phyloP scores from a whole-genome alignment of 1,284 basidiomycete species.

The Trametes versicolor region DNA sequence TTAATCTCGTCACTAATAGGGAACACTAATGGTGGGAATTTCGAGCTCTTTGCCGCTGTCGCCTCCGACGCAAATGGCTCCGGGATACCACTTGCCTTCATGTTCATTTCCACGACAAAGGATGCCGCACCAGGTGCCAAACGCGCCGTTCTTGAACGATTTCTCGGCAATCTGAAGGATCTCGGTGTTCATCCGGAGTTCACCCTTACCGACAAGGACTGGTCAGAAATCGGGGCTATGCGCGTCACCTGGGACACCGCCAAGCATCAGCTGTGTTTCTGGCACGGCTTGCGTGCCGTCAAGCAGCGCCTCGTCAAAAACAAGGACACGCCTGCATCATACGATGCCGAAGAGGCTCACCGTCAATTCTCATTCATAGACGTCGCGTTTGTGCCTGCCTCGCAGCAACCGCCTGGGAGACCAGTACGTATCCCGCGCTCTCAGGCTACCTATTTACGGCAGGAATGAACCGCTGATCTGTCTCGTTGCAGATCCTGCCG shows the following conservation, averaged over 20 bases:
- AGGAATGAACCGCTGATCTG: too few relatives aligned
- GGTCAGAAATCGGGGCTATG: slow-evolving; percentile 37
- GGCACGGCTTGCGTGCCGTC: slow-evolving; percentile 32
- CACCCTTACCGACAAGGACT: slow-evolving; percentile 34
- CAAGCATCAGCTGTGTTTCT: slow-evolving; percentile 36
- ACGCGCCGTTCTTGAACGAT: slow-evolving; percentile 15
- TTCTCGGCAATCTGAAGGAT: slow-evolving; percentile 21
- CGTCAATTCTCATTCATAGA: slow-evolving; percentile 28
- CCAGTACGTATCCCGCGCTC: too few relatives aligned
- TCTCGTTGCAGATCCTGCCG: slow-evolving; percentile 1
- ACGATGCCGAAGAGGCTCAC: slow-evolving; percentile 15
- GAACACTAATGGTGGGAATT: slow-evolving; percentile 31
- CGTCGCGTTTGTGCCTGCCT: slow-evolving; percentile 25
- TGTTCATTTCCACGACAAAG: slow-evolving; percentile 21
- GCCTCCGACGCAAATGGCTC: slow-evolving; percentile 28
- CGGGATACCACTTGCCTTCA: slow-evolving; percentile 29
- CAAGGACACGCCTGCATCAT: slow-evolving; percentile 20
- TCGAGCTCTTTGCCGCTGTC: slow-evolving; percentile 31
- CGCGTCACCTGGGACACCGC: slow-evolving; percentile 19
- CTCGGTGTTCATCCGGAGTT: slow-evolving; percentile 27
- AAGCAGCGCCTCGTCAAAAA: slow-evolving; percentile 29
- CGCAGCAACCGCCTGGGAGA: slow-evolving; percentile 10
- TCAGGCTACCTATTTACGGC: too few relatives aligned
- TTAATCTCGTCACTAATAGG: slow-evolving; percentile 10
- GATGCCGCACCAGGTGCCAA: slow-evolving; percentile 23